phyloP scores from a whole-genome alignment of 768 basidiomycete genomes.

The Boletus edulis region DNA sequence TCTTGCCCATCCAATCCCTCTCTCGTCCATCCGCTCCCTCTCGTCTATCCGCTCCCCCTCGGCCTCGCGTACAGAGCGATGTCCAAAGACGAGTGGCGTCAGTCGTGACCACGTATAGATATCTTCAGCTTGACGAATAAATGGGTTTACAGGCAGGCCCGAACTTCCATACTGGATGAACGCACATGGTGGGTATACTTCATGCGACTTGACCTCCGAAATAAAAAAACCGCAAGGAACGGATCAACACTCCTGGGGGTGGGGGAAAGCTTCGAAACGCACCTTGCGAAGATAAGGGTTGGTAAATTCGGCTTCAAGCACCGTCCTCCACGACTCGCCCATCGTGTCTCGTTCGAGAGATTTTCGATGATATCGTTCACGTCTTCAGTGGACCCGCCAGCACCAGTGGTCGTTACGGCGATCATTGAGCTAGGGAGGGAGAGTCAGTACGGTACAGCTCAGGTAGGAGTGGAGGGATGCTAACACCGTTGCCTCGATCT shows the following conservation, averaged over 20 bases:
- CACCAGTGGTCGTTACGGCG: neutral
- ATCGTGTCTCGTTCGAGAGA: conserved; percentile 58
- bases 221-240: conserved; percentile 45
- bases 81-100: too few species aligned
- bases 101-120: conserved; percentile 80
- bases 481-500: conserved; percentile 6
- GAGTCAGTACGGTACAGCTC: neutral
- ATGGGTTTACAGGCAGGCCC: neutral
- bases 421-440: conserved; percentile 15
- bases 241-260: neutral
- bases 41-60: too few species aligned
- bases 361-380: conserved; percentile 7
- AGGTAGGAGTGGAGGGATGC: neutral
- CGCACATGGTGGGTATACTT: conserved; percentile 48
- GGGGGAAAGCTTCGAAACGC: neutral
- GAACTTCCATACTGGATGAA: neutral
- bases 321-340: conserved; percentile 50
- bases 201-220: conserved; percentile 44
- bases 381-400: conserved; percentile 3
- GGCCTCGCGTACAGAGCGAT: too few species aligned
- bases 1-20: too few species aligned
- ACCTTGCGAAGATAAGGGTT: conserved; percentile 65
- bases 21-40: too few species aligned
- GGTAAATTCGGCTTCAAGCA: conserved; percentile 50
- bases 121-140: conserved; percentile 48